Base-by-base conservation (phyloP, 2,329 filamentous ascomycete genomes). In the Phyllosticta citrichinensis region DNA sequence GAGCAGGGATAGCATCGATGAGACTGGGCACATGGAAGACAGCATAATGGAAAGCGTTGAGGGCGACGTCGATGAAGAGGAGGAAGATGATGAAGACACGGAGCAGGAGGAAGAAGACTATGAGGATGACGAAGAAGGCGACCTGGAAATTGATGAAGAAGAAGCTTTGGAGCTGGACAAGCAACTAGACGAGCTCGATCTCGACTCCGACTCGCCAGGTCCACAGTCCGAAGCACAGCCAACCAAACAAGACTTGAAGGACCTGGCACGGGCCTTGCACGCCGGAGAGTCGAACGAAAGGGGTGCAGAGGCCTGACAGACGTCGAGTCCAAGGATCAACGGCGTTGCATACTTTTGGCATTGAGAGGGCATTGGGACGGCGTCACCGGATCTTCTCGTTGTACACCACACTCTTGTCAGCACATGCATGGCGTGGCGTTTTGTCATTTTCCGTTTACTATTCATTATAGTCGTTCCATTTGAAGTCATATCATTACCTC, bases 41-140 rank as follows among this genome's bases (percentile, higher is more conserved):
- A 81, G 80, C 0, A 74, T 79, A 5, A 71, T 81, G 24, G 79
- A 79, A n/a, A 77, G 77, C 20, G 75, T 83, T 4, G 79, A 80
- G 53, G 73, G 76, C 22, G 69, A 73, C 25, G 63, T 20, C 2
- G 55, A 19, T 10, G 62, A 50, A 22, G 56, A 64, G 27, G 55
- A 60, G 63, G 66, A 69, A 2, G 68, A 66, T 2, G 66, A 63
- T 5, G 65, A 65, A 6, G 66, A 67, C 2, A 66, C 68, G 11
- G 69, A 70, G 14, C 64, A 68, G 14, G 64, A 65, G 2, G 67
- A 67, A 20, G 63, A 67, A 5, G 67, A 66, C 3, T 65, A 67
- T 1, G 64, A 66, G 8, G 70, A 70, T 8, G 67, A 68, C 33
- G 66, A 68, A 8, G 64, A 64, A 12, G 62, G 65, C 57, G 62